Evolutionary conservation across 352 stramenopile species (phyloP).

Genomic region (Globisporangium abappressorium): DNA sequence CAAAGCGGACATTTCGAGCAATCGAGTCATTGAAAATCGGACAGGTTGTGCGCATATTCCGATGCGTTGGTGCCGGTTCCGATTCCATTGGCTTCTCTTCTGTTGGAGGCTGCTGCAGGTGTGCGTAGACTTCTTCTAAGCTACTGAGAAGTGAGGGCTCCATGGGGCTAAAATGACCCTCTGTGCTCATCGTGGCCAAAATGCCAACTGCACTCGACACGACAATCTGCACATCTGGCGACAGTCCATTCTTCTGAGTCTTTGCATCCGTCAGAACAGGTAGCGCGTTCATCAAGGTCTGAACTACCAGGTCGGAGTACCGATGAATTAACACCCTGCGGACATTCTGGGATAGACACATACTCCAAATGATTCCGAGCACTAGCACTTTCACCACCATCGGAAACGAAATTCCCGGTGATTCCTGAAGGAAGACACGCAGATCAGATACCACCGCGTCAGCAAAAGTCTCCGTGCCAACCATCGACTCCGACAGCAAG

Average conservation of each 20-base stretch:
- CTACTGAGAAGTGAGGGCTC: not conserved
- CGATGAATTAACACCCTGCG: not conserved
- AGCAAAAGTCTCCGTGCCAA: not conserved
- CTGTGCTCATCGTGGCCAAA: conserved; percentile 5
- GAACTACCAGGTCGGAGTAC: not conserved
- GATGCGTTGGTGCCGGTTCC: not conserved
- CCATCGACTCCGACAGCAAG: not conserved
- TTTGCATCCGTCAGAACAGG: not conserved
- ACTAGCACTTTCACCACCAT: conserved; percentile 3
- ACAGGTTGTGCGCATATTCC: not conserved
- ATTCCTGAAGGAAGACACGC: not conserved
- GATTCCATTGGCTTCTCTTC: not conserved
- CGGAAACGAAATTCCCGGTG: not conserved
- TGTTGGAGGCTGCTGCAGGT: not conserved
- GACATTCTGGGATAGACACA: not conserved
- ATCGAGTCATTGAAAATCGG: not conserved
- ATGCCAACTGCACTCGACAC: not conserved
- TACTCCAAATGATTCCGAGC: conserved; percentile 4
- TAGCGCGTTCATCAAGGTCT: not conserved
- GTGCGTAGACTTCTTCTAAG: not conserved
- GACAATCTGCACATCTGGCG: not conserved
- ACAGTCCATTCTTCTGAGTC: not conserved
- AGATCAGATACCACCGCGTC: not conserved
- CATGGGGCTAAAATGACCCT: not conserved
- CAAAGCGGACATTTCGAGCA: conserved; percentile 4